These are phyloP conservation scores for Xylariaceae sp. DNA, from an alignment of 2,329 filamentous ascomycete species.

Conservation along the genomic window DNA sequence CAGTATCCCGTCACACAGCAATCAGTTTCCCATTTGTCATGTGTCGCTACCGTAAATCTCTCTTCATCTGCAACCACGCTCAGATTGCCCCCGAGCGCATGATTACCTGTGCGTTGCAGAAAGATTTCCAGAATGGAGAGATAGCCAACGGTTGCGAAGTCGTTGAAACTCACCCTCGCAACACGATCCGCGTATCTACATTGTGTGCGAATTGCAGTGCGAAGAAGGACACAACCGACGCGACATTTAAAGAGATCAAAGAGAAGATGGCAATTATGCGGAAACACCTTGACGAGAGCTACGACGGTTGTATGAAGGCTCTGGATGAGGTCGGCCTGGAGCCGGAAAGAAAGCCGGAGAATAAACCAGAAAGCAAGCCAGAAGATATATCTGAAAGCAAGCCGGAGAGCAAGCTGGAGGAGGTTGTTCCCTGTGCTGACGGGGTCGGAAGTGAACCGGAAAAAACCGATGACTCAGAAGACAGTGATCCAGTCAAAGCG, in stretches of 20 bases:
- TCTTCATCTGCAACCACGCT: conserved; percentile 27
- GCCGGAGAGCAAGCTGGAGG: not conserved
- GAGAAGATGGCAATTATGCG: conserved; percentile 14
- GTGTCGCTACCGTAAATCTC: conserved; percentile 25
- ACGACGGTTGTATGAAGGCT: conserved; percentile 20
- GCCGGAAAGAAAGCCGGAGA: not conserved
- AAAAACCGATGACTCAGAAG: not conserved
- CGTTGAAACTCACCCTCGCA: conserved; percentile 15
- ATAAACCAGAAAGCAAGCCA: not conserved
- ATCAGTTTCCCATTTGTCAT: conserved; percentile 11
- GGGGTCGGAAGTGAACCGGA: not conserved
- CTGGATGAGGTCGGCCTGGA: conserved; percentile 18
- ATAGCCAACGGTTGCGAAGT: conserved; percentile 15
- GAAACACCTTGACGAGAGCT: conserved; percentile 10
- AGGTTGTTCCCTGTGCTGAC: not conserved
- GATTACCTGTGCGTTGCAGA: conserved; percentile 15
- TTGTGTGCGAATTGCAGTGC: conserved; percentile 17
- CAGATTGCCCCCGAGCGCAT: conserved; percentile 9
- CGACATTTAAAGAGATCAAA: conserved; percentile 11
- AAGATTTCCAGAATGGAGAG: conserved; percentile 9
- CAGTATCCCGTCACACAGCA: too few relatives aligned
- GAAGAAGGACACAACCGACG: conserved; percentile 9
- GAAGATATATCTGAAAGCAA: conserved; percentile 2
- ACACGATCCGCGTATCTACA: conserved; percentile 12
- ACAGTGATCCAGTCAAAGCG: conserved; percentile 9